Base-by-base conservation (phyloP, 306 rosid species). In the Cicer chorassanicum region DNA sequence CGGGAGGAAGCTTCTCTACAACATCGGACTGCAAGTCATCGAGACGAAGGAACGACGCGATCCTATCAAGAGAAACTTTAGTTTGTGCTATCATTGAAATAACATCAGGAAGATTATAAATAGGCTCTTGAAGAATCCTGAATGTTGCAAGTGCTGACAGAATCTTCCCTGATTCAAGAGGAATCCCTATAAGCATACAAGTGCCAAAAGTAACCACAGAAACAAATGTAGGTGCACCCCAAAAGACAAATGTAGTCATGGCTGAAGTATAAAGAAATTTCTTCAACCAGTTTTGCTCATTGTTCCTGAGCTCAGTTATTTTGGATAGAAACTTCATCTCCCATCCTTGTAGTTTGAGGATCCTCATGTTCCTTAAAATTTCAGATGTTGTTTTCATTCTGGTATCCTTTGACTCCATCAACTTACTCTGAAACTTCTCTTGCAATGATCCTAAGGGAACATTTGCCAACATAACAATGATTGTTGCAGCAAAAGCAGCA, bases 341-440 rank as follows among this genome's bases (percentile, higher is more conserved):
- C 93, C 93, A 89, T 68, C 86, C 91, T 71, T 87, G 88, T n/a
- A 89, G 80, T 67, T 89, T 87, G 60, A 89, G 88, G 68, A 89
- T 85, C 73, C 81, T 80, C 89, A 89, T 85, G 84, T 82, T 87
- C 77, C 86, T 89, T 15, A 89, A 77, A 55, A 83, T 59, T 89
- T 89, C 91, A 53, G 89, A 83, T 0, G 87, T 89, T 24, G 84
- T 63, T 54, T 85, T 89, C 87, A 87, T 89, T 68, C 91, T 72
- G 21, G 15, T 41, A 71, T 89, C 93, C 60, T 87, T 89, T 10
- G 87, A 85, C 24, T 83, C 82, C 93, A 87, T 87, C 64, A 89
- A 42, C 79, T 85, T 85, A 3, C 16, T 49, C 13, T 87, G 91
- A 77, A 79, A 83, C 49, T 74, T 83, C 59, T 82, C 80, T 66